Base-by-base conservation (phyloP, 1,284 basidiomycete genomes). In the Leccinum fallax region DNA sequence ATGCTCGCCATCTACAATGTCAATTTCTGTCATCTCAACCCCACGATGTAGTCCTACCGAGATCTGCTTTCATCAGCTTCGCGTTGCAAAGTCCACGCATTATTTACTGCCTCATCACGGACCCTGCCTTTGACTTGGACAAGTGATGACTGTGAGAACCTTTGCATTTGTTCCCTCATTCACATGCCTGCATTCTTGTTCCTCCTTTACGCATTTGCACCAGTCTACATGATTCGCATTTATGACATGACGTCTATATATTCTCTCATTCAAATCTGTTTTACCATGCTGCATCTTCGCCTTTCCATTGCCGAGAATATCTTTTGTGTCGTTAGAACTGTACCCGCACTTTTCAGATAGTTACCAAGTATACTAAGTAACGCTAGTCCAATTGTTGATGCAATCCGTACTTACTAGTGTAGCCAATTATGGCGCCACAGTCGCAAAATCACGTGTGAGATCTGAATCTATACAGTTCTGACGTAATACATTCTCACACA, bases 111-210 rank as follows among this genome's bases (percentile, higher is more conserved):
- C 58, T 67, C 58, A 60, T 71, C 65, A 75, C 61, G 72, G 75
- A 76, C 72, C 70, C 74, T 60, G 66, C 66, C 63, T 65, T 32
- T 46, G 62, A 63, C 63, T 65, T 74, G 73, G 73, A 74, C 65
- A 53, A 65, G 71, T 68, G 65, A 74, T 70, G 46, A 60, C 32
- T 60, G 46, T 61, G 59, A 24, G 21, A 30, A 43, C 43, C 55
- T 54, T 53, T 65, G 61, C 63, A 68, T 64, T 63, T 63, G 60
- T 62, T 64, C 28, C 49, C 53, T 55, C 63, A 65, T 59, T 59
- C 59, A 61, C 21, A 66, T 66, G 67, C 60, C 59, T 56, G 61
- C 63, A 70, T 66, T 74, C 73, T 73, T 73, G 69, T 65, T 57
- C 60, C 52, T 36, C 46, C 58, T 46, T 65, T 56, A 53, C 49